A percentile compares a stretch with the other conserved stretches of the same genome.
Conservation (phyloP, 768 basidiomycete species). For the Arthromyces matolae region DNA sequence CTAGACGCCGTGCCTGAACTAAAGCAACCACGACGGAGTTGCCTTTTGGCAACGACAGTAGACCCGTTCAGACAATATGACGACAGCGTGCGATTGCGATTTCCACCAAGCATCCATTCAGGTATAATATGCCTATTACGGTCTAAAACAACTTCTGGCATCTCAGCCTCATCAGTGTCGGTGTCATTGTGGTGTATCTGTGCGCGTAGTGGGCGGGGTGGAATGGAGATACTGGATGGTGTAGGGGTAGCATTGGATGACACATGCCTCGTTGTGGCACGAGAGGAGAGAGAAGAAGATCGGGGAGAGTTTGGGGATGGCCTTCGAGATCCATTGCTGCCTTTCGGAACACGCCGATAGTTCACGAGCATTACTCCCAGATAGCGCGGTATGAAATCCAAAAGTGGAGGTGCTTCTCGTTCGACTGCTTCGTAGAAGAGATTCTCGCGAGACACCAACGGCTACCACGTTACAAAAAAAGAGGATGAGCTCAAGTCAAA, state of each 20-base stretch:
- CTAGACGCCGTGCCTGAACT: slow-evolving; percentile 61
- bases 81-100: slow-evolving; percentile 47
- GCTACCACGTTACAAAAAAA: slow-evolving; percentile 45
- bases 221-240: slow-evolving; percentile 18
- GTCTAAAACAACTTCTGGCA: slow-evolving; percentile 92
- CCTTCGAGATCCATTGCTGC: slow-evolving; percentile 20
- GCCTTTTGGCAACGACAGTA: slow-evolving; percentile 31
- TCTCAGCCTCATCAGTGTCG: slow-evolving; percentile 71
- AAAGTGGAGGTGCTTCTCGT: slow-evolving; percentile 84
- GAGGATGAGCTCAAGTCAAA: slow-evolving; percentile 19
- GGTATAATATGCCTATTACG: slow-evolving; percentile 95
- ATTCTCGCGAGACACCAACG: slow-evolving; percentile 94
- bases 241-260: slow-evolving; percentile 23
- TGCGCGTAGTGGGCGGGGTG: slow-evolving; percentile 12
- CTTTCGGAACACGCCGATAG: slow-evolving; percentile 74
- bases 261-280: slow-evolving; percentile 19
- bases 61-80: slow-evolving; percentile 41
- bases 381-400: slow-evolving; percentile 96
- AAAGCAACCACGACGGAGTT: slow-evolving; percentile 38
- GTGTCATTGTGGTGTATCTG: slow-evolving; percentile 29
- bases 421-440: slow-evolving; percentile 98
- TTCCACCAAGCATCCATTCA: slow-evolving; percentile 74
- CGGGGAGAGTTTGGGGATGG: slow-evolving; percentile 18
- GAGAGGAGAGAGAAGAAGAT: slow-evolving; percentile 22
- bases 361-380: slow-evolving; percentile 98